Conservation (phyloP, 331 rosid genomes). For the Erythrophleum ivorense region DNA sequence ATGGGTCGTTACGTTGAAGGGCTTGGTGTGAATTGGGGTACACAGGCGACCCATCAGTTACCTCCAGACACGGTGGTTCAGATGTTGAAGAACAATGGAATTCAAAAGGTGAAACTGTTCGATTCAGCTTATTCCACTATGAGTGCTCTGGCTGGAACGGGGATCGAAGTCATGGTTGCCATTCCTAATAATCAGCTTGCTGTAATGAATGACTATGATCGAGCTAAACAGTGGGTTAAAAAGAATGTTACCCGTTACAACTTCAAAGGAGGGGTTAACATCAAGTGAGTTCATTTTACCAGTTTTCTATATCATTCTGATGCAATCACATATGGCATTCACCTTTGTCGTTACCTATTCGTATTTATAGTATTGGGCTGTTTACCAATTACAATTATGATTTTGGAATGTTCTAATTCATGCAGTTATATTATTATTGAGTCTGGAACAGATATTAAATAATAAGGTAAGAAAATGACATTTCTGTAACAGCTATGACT, state of each 20-base stretch:
- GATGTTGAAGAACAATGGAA: slow-evolving; percentile 88
- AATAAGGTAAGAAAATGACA: neutral
- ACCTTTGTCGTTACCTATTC: neutral
- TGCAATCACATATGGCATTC: neutral
- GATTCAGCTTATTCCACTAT: slow-evolving; percentile 81
- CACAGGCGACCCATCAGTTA: slow-evolving; percentile 75
- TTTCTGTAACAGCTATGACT: neutral
- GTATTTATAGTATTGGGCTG: neutral
- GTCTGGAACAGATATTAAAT: neutral
- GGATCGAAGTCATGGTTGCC: slow-evolving; percentile 94
- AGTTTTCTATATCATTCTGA: neutral
- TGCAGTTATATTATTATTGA: neutral
- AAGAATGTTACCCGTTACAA: slow-evolving; percentile 71
- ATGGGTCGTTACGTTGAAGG: slow-evolving; percentile 61
- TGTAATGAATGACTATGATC: slow-evolving; percentile 58
- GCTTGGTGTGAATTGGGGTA: slow-evolving; percentile 97
- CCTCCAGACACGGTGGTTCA: slow-evolving; percentile 81
- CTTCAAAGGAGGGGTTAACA: slow-evolving; percentile 86
- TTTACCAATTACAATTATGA: neutral
- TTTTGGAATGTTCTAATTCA: neutral
- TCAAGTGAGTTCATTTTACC: slow-evolving; percentile 62
- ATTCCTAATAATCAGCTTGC: slow-evolving; percentile 90
- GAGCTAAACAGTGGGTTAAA: slow-evolving; percentile 85
- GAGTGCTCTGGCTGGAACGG: slow-evolving; percentile 79
- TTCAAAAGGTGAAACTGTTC: slow-evolving; percentile 89